Percentiles rank a stretch among this genome's conserved stretches.
These are phyloP conservation scores for Cephaloascus fragrans DNA, from an alignment of 805 yeast genomes.

Conservation along the genomic window DNA sequence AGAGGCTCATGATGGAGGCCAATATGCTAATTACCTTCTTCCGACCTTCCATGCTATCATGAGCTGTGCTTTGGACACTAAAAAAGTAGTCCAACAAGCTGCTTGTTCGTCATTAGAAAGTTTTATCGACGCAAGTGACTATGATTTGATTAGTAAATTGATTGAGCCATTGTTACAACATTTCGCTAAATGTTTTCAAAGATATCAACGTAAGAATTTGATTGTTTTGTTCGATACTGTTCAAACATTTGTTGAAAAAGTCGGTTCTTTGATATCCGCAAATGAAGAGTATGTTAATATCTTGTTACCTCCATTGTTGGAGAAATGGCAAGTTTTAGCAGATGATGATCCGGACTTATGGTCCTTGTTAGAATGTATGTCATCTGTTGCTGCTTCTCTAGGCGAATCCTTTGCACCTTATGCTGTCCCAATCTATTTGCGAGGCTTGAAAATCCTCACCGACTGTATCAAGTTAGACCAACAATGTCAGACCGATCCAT, in stretches of 20 bases:
- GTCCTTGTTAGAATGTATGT: constrained; percentile 90
- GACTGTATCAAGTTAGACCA: constrained; percentile 61
- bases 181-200: constrained; percentile 62
- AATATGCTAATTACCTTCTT: constrained; percentile 55
- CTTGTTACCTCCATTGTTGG: constrained; percentile 72
- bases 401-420: constrained; percentile 82
- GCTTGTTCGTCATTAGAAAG: constrained; percentile 83
- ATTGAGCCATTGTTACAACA: constrained; percentile 59
- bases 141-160: constrained; percentile 49
- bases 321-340: constrained; percentile 64
- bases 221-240: constrained; percentile 82
- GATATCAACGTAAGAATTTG: constrained; percentile 76
- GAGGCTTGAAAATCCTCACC: constrained; percentile 64
- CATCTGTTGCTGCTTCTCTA: constrained; percentile 79
- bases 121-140: constrained; percentile 70
- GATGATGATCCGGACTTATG: constrained; percentile 83
- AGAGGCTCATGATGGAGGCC: constrained; percentile 53
- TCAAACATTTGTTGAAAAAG: constrained; percentile 77
- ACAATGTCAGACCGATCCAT: constrained; percentile 55
- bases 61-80: constrained; percentile 65
- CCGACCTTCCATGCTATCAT: constrained; percentile 76
- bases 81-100: constrained; percentile 91
- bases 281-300: constrained; percentile 49
- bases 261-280: constrained; percentile 46
- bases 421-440: constrained; percentile 76